Evolutionary conservation across 441 rosid genomes (phyloP), one percentile per base, ranked within the genome.

Genomic region (Pelargonium citronellum): DNA sequence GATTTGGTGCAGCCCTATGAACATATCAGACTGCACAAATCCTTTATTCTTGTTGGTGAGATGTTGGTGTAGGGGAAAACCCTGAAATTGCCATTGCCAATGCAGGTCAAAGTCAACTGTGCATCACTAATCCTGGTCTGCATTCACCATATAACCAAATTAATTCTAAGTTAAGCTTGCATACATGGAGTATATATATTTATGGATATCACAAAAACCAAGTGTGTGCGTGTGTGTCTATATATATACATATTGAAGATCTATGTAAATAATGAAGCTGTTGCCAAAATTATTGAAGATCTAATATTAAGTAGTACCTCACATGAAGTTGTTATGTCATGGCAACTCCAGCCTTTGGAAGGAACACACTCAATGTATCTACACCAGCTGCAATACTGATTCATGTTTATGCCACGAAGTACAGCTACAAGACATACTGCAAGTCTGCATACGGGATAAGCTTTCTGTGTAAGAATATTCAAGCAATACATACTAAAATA

Each of bases 11-110:
- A 11, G 4, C 70, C 68, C 76, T 76, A 85, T 19, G 88, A 83
- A 86, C 97, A 91, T 67, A 91, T 79, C 77, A 91, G 78, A 63
- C 89, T 83, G 83, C 98, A 93, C 71, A 93, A 79, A 75, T 91
- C 91, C 74, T 64, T 74, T 64, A 75, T 82, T 78, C 98, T 86
- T 64, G 81, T 83, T 62, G 67, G 77, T 15, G 97, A 82, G 53
- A 92, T 79, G 73, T 89, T 81, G 51, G 90, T 83, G 74, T 37
- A 88, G 49, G 92, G 89, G 61, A 86, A 84, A 57, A 85, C 77
- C 79, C 81, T 74, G 85, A 86, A 87, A 74, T 83, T 87, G 37
- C 95, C 93, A 68, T 87, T 88, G 24, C 44, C 69, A 69, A 79
- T 72, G 69, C 97, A 87, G n/a, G 97, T 91, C 74, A 91, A 77